Conservation (phyloP, 2,329 filamentous ascomycete species). For the Aspergillus caelatus region DNA sequence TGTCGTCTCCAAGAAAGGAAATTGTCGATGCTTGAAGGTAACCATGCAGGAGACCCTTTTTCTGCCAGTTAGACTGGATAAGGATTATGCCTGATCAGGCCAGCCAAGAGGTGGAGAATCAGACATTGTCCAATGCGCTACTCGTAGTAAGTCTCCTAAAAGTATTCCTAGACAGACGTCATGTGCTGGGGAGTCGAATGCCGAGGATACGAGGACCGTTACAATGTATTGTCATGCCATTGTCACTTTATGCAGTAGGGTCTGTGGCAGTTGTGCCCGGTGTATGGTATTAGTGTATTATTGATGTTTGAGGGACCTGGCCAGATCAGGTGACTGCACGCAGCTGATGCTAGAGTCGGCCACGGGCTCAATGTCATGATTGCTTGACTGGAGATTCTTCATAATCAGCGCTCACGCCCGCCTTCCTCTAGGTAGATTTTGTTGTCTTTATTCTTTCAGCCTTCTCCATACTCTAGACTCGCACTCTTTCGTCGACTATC, state of each 20-base stretch:
- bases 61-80: conserved; percentile 5
- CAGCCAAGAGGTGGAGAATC: conserved; percentile 21
- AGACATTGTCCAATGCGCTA: conserved; percentile 13
- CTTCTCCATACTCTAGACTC: conserved; percentile 4
- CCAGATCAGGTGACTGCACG: conserved; percentile 18
- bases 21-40: conserved; percentile 2
- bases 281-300: neutral
- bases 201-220: conserved; percentile 4
- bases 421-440: conserved; percentile 8
- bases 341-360: conserved; percentile 13
- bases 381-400: conserved; percentile 7
- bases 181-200: conserved; percentile 10
- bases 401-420: conserved; percentile 8
- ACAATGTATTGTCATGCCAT: conserved; percentile 3
- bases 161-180: conserved; percentile 12
- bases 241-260: neutral
- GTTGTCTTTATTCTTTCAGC: conserved; percentile 1
- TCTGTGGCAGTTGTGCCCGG: neutral
- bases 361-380: conserved; percentile 6
- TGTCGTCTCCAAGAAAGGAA: neutral
- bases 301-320: neutral
- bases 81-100: conserved; percentile 15
- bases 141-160: conserved; percentile 4
- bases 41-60: conserved; percentile 8
- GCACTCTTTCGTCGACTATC: neutral